Evolutionary conservation across 768 basidiomycete species (phyloP), one percentile per base, ranked within the genome.

Genomic region (Boletus sensibilis): DNA sequence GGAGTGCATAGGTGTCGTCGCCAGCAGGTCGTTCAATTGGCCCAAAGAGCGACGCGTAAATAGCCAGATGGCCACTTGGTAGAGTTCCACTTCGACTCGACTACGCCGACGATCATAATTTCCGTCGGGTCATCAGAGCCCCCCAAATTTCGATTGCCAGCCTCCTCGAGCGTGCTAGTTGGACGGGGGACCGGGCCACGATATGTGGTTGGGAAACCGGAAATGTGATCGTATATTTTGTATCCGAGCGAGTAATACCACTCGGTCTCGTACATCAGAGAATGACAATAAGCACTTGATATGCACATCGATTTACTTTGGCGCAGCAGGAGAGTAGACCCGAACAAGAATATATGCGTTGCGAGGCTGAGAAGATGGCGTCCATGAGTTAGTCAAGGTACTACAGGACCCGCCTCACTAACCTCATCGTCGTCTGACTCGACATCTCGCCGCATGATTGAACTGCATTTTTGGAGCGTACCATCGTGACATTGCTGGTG

Each of bases 241-340:
- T 50, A 66, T 11, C 61, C 54, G 12, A 61, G 21, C 4, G 52
- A 56, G 52, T 60, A 66, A 27, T 6, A 20, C 60, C 53, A 58
- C 29, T 66, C 45, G 38, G 58, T 34, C 11, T 5, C 7, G 31
- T 16, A 37, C 13, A 8, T 13, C 21, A 52, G 20, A n/a, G 46
- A 4, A 18, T 44, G 62, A 33, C 42, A 49, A 20, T 57, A 21
- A 21, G 35, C 60, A 60, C 37, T 54, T 51, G 38, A 64, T 18
- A 13, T 61, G 60, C 13, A 61, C 52, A 16, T 59, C 63, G 35
- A 64, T 52, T 42, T 53, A 61, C 27, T 49, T 53, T 5, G 64
- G 57, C 12, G 57, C 23, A 3, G 58, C 33, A 0, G 45, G 56
- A 1, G 60, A 64, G 34, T 54, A 56, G 38, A 61, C 44, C 27